Conservation (phyloP, 352 stramenopile genomes). For the Phytophthora palmivora region DNA sequence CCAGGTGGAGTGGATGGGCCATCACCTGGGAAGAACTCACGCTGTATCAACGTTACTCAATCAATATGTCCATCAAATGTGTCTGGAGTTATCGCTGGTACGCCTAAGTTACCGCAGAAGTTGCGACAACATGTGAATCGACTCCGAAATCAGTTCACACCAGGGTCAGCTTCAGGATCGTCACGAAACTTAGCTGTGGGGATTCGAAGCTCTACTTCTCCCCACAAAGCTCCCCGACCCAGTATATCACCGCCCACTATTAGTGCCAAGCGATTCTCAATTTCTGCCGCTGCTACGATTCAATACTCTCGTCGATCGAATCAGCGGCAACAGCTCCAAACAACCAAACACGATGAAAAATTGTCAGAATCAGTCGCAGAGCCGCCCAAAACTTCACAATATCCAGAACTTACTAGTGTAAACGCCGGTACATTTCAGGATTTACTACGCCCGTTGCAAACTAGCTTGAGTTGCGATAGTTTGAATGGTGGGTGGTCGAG, state of each 20-base stretch:
- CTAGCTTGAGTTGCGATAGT: slow-evolving; percentile 54
- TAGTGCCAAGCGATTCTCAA: slow-evolving; percentile 30
- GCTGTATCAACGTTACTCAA: slow-evolving; percentile 17
- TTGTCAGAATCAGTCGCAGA: slow-evolving; percentile 3
- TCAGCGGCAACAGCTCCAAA: slow-evolving; percentile 43
- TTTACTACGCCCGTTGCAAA: slow-evolving; percentile 61
- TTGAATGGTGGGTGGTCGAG: slow-evolving; percentile 43
- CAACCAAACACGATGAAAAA: slow-evolving; percentile 20
- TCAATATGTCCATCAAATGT: slow-evolving; percentile 8
- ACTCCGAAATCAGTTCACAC: slow-evolving; percentile 53
- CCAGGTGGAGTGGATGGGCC: slow-evolving; percentile 5
- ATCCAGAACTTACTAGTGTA: slow-evolving; percentile 1
- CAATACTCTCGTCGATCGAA: slow-evolving; percentile 48
- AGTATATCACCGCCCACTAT: slow-evolving; percentile 16
- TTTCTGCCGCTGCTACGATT: slow-evolving; percentile 16
- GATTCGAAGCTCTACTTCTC: slow-evolving; percentile 18
- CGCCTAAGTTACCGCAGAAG: slow-evolving; percentile 58
- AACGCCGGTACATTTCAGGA: slow-evolving; percentile 50
- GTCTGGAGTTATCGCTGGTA: neutral
- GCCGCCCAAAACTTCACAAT: neutral
- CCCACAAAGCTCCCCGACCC: slow-evolving; percentile 9
- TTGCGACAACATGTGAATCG: slow-evolving; percentile 57
- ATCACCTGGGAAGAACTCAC: slow-evolving; percentile 8
- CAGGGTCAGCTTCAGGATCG: slow-evolving; percentile 26
- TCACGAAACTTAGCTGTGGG: slow-evolving; percentile 19